Evolutionary conservation across 2,329 filamentous ascomycete species (phyloP), one percentile per base, ranked within the genome.

Genomic region (Penicillium frequentans): DNA sequence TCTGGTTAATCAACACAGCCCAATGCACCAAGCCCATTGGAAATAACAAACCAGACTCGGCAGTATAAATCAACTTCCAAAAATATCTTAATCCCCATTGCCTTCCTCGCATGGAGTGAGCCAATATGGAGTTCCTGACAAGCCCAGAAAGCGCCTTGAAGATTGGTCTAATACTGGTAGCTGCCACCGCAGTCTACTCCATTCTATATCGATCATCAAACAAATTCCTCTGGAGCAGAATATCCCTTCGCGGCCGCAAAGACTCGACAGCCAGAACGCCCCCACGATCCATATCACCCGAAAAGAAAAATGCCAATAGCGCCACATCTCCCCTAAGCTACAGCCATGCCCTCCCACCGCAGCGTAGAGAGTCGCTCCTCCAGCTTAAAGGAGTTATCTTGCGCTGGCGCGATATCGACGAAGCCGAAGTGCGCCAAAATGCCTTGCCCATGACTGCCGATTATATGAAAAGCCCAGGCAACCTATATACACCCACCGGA

Each of bases 401-500:
- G 39, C 58, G 68, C 24, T 49, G 56, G 56, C 53, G 60, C 57
- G 60, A 67, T 52, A 57, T 76, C 9, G 59, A 65, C 24, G 71
- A 77, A 51, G 64, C 69, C 21, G 67, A 71, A 24, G 68, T 77
- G 43, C 59, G 53, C 35, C 66, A 68, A n/a, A 67, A 69, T 6
- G 57, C 75, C 26, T 63, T 81, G 21, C 75, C 77, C 21, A 78
- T 79, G 68, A 71, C 71, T 10, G 64, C 68, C 54, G 68, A 80
- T 58, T 81, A 78, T 60, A 62, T 62, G 44, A 67, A 56, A 11
- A 74, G 72, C 54, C 61, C 68, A 35, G 64, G 70, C 19, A 59
- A 69, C 21, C 78, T 77, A 26, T 87, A 82, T 67, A 86, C 85
- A 2, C 85, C 84, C 1, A 91, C 84, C 43, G 90, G 88, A 1